phyloP scores from a whole-genome alignment of 805 yeast genomes.

The Saccharomycopsis capsularis region DNA sequence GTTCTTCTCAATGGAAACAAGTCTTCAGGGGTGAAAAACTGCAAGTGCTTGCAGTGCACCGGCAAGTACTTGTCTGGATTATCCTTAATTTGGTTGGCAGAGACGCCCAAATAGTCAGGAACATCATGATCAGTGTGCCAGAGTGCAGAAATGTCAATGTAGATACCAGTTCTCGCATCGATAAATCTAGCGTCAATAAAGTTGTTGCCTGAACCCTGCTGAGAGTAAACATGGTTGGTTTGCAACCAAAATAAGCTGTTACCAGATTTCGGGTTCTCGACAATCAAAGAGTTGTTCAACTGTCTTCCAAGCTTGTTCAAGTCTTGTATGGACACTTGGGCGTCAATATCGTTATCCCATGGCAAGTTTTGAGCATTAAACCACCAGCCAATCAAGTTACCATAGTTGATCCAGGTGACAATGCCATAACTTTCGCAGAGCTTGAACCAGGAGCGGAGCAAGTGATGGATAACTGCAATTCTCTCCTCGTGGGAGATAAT shows the following conservation, averaged over 20 bases:
- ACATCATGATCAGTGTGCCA: constrained; percentile 26
- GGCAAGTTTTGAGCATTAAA: constrained; percentile 53
- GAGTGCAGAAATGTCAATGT: constrained; percentile 43
- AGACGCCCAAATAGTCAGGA: constrained; percentile 38
- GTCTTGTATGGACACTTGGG: constrained; percentile 47
- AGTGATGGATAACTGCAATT: constrained; percentile 35
- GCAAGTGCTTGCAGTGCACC: constrained; percentile 28
- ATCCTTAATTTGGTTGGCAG: constrained; percentile 2
- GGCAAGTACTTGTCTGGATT: constrained; percentile 18
- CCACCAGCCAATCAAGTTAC: constrained; percentile 55
- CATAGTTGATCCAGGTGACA: constrained; percentile 57
- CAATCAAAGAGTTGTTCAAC: constrained; percentile 44
- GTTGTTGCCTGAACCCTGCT: constrained; percentile 37
- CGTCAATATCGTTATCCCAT: constrained; percentile 59
- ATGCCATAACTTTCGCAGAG: constrained; percentile 40
- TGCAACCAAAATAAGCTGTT: constrained; percentile 31
- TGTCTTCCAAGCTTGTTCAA: constrained; percentile 37
- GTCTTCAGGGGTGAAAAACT: constrained; percentile 29
- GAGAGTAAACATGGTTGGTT: constrained; percentile 29
- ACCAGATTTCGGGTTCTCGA: constrained; percentile 34
- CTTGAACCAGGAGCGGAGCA: constrained; percentile 48
- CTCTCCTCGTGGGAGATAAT: constrained; percentile 28
- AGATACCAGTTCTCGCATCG: constrained; percentile 42
- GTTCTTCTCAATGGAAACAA: constrained; percentile 39
- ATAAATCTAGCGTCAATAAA: constrained; percentile 38